phyloP scores from a whole-genome alignment of 371 early-diverging fungal species.

The Mortierella sp. region DNA sequence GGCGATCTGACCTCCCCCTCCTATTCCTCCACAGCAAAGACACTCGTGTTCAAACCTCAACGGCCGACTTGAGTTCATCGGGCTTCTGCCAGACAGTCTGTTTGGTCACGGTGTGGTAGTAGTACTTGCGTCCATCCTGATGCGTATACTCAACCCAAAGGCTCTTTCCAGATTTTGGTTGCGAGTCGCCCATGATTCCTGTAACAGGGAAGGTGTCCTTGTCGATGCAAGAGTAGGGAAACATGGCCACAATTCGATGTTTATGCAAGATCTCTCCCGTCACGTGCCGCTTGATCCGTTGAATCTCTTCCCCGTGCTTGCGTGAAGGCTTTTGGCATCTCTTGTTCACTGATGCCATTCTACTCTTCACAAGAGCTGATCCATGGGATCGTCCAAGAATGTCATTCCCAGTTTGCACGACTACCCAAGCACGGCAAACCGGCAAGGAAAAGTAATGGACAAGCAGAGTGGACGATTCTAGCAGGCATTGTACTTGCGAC shows the following conservation, averaged over 20 bases:
- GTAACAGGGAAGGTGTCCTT: not conserved
- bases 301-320: too few relatives aligned
- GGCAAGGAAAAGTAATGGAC: constrained; percentile 52
- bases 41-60: constrained; percentile 64
- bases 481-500: constrained; percentile 74
- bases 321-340: not conserved
- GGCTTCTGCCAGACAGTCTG: constrained; percentile 96
- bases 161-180: constrained; percentile 8
- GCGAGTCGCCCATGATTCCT: constrained; percentile 24
- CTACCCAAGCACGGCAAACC: constrained; percentile 84
- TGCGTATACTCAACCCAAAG: constrained; percentile 84
- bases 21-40: not conserved
- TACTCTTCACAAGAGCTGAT: constrained; percentile 13
- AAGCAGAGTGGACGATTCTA: constrained; percentile 87
- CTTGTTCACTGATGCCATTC: constrained; percentile 14
- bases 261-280: too few relatives aligned
- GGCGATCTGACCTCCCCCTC: too few relatives aligned
- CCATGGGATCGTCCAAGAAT: constrained; percentile 29
- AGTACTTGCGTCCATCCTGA: constrained; percentile 87
- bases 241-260: too few relatives aligned
- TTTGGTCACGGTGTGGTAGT: constrained; percentile 83
- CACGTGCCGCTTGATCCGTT: constrained; percentile 6
- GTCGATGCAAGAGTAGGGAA: too few relatives aligned
- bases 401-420: constrained; percentile 50
- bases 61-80: constrained; percentile 85